Evolutionary conservation across 2,329 filamentous ascomycete genomes (phyloP), one percentile per base, ranked within the genome.

Genomic region (Xylariomycetidae sp.): DNA sequence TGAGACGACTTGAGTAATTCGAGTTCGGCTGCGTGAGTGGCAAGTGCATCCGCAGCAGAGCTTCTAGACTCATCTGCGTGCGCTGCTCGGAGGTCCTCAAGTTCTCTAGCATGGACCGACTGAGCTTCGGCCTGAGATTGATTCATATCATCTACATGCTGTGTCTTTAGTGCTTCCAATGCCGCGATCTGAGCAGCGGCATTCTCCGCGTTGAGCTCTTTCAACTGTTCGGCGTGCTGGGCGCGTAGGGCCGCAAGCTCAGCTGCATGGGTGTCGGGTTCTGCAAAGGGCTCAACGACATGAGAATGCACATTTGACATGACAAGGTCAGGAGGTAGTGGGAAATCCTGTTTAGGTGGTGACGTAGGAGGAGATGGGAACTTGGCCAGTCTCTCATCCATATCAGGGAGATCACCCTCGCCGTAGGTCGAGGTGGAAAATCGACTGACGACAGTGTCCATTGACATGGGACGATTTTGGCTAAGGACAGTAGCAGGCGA

Each of bases 301-400:
- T 74, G 61, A 2, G 58, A 55, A 23, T 66, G 61, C 13, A 76
- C 64, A 2, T 41, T 46, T 1, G 72, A 73, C 22, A 74, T 51
- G 27, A 51, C 62, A 18, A 74, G 54, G 1, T 56, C 48, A 4
- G 63, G 59, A 2, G 51, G 48, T 8, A 54, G 45, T 2, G 56
- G 49, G 14, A 57, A 34, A 25, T 62, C 50, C 8, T 46, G 43
- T 5, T 49, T 50, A 1, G 54, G 49, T 4, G 60, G 49, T n/a
- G 65, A 63, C 0, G 61, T 60, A 1, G 73, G 73, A 4, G 74
- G 74, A 10, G 69, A 62, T 3, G 74, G 72, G 58, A 77, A 77
- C 43, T 68, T 65, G 12, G 67, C 65, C 30, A 79, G 57, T 45
- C 69, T 73, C 36, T 69, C 64, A 13, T 67, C 67, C 51, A 77